Conservation (phyloP, 75 land plant species). For the Cupressus sempervirens region DNA sequence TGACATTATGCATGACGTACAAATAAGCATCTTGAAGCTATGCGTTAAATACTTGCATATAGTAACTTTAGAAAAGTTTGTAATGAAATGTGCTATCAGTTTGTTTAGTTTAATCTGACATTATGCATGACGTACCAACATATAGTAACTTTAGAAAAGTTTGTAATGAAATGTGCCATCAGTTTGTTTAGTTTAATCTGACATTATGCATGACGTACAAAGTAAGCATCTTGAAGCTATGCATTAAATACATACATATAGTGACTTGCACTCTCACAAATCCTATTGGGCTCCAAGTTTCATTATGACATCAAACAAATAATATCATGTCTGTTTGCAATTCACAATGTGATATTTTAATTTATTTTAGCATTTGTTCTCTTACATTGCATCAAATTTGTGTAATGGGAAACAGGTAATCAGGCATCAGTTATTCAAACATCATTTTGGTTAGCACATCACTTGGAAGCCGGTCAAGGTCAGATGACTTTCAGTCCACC, state of each 20-base stretch:
- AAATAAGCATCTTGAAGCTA: background rate
- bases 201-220: background rate
- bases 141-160: background rate
- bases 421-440: background rate
- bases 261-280: background rate
- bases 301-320: background rate
- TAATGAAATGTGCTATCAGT: background rate
- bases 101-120: background rate
- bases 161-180: background rate
- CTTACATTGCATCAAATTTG: background rate
- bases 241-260: background rate
- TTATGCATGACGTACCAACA: background rate
- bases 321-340: background rate
- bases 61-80: background rate
- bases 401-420: background rate
- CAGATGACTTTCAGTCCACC: background rate
- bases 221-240: background rate
- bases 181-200: background rate
- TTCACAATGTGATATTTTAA: background rate
- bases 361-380: background rate
- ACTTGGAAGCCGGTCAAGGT: background rate
- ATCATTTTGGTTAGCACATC: background rate
- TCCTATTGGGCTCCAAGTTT: background rate
- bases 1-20: background rate
- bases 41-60: background rate